These are phyloP conservation scores for Arthrobotrys megalospora DNA, from an alignment of 2,329 filamentous ascomycete genomes.

Conservation along the genomic window DNA sequence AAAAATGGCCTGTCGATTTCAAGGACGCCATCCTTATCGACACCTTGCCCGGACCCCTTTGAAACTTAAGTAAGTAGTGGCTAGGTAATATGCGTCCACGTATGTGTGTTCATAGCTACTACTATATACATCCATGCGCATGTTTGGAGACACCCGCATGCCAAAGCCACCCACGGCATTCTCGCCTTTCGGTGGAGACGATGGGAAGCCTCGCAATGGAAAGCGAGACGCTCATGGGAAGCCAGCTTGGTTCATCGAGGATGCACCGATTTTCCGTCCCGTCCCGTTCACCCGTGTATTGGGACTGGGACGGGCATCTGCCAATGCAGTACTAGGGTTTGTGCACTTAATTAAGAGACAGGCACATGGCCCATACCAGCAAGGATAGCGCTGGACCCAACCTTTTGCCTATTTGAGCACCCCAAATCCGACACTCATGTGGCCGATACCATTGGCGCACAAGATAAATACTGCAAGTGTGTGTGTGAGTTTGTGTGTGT, in stretches of 20 bases:
- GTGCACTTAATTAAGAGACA: slow-evolving; percentile 55
- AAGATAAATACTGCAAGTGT: slow-evolving; percentile 1
- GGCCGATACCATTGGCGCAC: slow-evolving; percentile 13
- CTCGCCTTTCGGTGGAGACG: slow-evolving; percentile 23
- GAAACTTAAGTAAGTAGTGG: neutral
- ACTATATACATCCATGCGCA: slow-evolving; percentile 1
- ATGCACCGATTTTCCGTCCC: slow-evolving; percentile 61
- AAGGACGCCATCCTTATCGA: slow-evolving; percentile 10
- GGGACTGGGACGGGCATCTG: slow-evolving; percentile 60
- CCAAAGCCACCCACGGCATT: slow-evolving; percentile 28
- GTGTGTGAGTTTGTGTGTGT: neutral
- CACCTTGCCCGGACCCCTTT: neutral
- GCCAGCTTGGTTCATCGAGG: slow-evolving; percentile 55
- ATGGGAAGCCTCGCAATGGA: slow-evolving; percentile 22
- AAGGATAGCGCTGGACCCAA: slow-evolving; percentile 32
- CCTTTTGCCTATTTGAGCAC: slow-evolving; percentile 31
- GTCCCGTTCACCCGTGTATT: slow-evolving; percentile 60
- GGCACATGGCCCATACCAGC: slow-evolving; percentile 47
- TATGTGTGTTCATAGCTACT: neutral
- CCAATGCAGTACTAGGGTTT: slow-evolving; percentile 48
- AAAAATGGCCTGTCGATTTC: slow-evolving; percentile 1
- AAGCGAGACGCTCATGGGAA: slow-evolving; percentile 1
- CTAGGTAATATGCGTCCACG: slow-evolving; percentile 11
- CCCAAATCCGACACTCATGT: slow-evolving; percentile 21
- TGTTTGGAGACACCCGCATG: slow-evolving; percentile 1